A percentile compares a stretch with the other conserved stretches of the same genome.
phyloP scores from a whole-genome alignment of 345 rosid species.

The Sisymbrium irio region DNA sequence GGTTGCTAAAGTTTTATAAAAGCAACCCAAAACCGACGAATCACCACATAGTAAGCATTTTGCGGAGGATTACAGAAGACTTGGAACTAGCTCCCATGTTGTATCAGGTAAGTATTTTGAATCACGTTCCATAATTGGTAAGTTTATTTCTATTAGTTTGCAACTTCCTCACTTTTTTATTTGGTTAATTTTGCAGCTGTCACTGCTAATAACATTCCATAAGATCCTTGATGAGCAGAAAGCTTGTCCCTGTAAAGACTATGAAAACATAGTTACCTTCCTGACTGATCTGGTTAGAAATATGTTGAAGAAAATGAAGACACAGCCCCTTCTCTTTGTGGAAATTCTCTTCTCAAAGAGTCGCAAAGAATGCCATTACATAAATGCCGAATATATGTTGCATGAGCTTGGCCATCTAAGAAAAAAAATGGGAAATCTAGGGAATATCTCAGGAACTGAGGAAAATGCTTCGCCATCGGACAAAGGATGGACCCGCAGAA shows the following conservation, averaged over 20 bases:
- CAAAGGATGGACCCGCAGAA: conserved; percentile 62
- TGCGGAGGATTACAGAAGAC: conserved; percentile 78
- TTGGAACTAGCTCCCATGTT: conserved; percentile 90
- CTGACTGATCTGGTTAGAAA: conserved; percentile 58
- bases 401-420: conserved; percentile 71
- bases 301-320: conserved; percentile 84
- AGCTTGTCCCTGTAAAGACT: conserved; percentile 58
- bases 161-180: conserved; percentile 13
- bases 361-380: conserved; percentile 80
- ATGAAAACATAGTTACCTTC: conserved; percentile 57
- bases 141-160: neutral
- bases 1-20: conserved; percentile 86
- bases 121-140: neutral
- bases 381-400: conserved; percentile 78
- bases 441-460: conserved; percentile 40
- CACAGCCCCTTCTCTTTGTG: conserved; percentile 87
- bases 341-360: conserved; percentile 91
- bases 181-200: conserved; percentile 56
- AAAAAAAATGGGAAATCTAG: conserved; percentile 48
- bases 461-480: conserved; percentile 42
- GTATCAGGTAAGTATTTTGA: conserved; percentile 64
- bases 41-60: conserved; percentile 56
- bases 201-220: conserved; percentile 66
- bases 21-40: conserved; percentile 65
- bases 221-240: conserved; percentile 79